These are phyloP conservation scores for Fragaria nilgerrensis DNA, from an alignment of 306 rosid genomes.

Conservation along the genomic window DNA sequence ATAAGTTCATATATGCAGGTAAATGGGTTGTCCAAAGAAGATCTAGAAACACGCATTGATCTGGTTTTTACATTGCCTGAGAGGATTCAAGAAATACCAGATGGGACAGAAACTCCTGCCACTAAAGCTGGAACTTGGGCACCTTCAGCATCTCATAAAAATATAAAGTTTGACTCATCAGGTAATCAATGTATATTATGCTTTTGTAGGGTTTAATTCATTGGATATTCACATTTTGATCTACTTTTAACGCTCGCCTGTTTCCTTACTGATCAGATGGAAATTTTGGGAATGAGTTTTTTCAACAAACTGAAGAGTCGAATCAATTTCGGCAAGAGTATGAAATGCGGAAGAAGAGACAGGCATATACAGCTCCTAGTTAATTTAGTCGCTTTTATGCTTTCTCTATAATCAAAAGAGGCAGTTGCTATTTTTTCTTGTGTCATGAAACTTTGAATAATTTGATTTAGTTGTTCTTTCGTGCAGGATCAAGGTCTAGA, in stretches of 20 bases:
- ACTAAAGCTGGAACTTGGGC: constrained; percentile 48
- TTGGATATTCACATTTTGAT: constrained; percentile 9
- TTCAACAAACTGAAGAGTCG: constrained; percentile 66
- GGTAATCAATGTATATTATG: constrained; percentile 35
- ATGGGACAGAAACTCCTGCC: constrained; percentile 50
- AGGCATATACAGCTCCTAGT: constrained; percentile 48
- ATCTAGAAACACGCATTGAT: constrained; percentile 51
- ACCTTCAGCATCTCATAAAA: constrained; percentile 40
- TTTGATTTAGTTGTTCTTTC: constrained; percentile 21
- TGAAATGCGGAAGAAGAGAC: constrained; percentile 84
- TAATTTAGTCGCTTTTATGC: constrained; percentile 21
- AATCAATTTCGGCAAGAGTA: constrained; percentile 69
- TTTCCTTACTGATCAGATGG: constrained; percentile 41
- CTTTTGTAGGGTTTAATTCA: not conserved
- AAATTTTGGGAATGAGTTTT: constrained; percentile 41
- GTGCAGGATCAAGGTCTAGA: constrained; percentile 84
- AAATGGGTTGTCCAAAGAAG: constrained; percentile 73
- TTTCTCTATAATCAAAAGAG: not conserved
- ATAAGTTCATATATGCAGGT: too few relatives aligned
- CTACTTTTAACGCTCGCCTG: constrained; percentile 1
- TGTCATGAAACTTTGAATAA: constrained; percentile 4
- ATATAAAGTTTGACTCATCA: constrained; percentile 61
- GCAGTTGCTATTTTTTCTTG: not conserved
- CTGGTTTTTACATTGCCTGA: constrained; percentile 64
- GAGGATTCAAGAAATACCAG: constrained; percentile 80